These are phyloP conservation scores for Dipodascopsis uninucleata DNA, from an alignment of 805 yeast species.

Conservation along the genomic window DNA sequence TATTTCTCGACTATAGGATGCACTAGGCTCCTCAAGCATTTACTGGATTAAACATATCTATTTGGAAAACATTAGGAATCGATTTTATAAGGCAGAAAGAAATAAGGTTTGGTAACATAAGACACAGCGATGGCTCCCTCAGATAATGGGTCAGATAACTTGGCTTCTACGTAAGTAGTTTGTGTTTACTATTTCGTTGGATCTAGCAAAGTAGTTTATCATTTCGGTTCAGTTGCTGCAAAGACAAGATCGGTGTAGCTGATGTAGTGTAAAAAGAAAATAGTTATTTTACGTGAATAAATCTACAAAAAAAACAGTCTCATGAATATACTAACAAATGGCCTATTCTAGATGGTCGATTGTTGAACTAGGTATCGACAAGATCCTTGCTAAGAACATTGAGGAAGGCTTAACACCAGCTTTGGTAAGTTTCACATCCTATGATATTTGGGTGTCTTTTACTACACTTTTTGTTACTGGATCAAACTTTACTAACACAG, in stretches of 20 bases:
- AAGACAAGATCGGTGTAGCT: background rate
- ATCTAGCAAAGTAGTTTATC: background rate
- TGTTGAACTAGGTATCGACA: constrained; percentile 41
- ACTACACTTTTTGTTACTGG: background rate
- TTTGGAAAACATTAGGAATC: too few relatives aligned
- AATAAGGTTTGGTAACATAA: too few relatives aligned
- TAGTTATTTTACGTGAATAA: too few relatives aligned
- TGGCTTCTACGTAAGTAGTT: constrained; percentile 14
- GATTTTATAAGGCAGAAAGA: too few relatives aligned
- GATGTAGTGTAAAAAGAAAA: background rate
- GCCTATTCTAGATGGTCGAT: constrained; percentile 38
- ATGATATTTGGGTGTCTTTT: background rate
- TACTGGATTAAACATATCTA: too few relatives aligned
- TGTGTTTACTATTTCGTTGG: background rate
- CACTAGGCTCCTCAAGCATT: too few relatives aligned
- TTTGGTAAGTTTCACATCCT: constrained; percentile 28
- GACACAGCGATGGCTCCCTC: constrained; percentile 4
- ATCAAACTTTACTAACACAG: background rate
- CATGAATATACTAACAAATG: too few relatives aligned
- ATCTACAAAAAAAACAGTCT: too few relatives aligned
- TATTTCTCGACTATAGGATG: too few relatives aligned
- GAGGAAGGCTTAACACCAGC: constrained; percentile 38
- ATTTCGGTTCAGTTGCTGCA: background rate
- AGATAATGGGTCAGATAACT: constrained; percentile 4
- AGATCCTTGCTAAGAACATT: constrained; percentile 39